Conservation (phyloP, 495 filamentous ascomycete species). For the Lasiosphaeris hirsuta region DNA sequence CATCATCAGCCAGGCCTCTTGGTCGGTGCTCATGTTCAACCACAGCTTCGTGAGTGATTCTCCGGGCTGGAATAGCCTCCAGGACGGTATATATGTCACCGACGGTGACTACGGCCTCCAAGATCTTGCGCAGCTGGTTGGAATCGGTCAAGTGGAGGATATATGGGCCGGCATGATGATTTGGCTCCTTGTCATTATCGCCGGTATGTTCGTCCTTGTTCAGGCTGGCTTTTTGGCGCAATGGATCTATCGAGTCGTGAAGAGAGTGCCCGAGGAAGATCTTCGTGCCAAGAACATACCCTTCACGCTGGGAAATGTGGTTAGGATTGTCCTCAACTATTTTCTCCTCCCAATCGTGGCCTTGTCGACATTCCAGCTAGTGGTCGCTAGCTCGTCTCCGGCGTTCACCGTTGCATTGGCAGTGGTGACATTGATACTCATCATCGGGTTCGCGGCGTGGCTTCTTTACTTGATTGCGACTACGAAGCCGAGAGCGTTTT, state of each 20-base stretch:
- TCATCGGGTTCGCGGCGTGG: constrained; percentile 73
- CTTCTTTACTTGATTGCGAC: constrained; percentile 72
- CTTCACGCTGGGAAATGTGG: constrained; percentile 83
- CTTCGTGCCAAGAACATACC: constrained; percentile 86
- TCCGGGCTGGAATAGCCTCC: constrained; percentile 57
- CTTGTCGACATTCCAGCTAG: constrained; percentile 84
- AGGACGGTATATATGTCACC: constrained; percentile 80
- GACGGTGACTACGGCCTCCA: constrained; percentile 74
- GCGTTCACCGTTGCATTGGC: constrained; percentile 68
- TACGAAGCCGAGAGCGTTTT: constrained; percentile 74
- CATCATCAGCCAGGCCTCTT: constrained; percentile 77
- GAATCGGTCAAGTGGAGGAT: constrained; percentile 70
- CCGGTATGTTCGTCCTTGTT: constrained; percentile 61
- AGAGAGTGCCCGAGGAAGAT: constrained; percentile 76
- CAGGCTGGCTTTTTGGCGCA: constrained; percentile 73
- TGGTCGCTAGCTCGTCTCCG: constrained; percentile 65
- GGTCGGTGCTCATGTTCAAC: constrained; percentile 92
- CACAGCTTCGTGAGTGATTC: constrained; percentile 75
- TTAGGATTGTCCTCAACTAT: constrained; percentile 88
- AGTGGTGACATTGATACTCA: constrained; percentile 64
- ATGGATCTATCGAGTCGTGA: constrained; percentile 68
- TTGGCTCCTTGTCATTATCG: constrained; percentile 76
- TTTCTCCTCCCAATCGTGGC: constrained; percentile 84
- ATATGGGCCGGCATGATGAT: constrained; percentile 91
- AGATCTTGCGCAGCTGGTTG: constrained; percentile 75